These are phyloP conservation scores for Rheum nobile DNA, from an alignment of 148 eudicot species.

Conservation along the genomic window DNA sequence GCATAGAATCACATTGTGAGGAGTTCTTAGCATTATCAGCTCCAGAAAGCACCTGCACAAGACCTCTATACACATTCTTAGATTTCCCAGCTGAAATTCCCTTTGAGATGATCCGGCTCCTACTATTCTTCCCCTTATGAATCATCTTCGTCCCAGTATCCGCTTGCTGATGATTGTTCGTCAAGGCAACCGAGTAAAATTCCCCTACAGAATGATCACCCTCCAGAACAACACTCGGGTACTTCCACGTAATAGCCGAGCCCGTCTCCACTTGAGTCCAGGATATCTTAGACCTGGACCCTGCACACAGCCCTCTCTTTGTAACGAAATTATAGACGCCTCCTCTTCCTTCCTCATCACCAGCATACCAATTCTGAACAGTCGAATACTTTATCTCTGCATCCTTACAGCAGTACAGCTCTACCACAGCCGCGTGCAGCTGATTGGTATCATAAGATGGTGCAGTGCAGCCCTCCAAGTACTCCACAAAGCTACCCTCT, in stretches of 20 bases:
- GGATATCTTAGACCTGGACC: constrained; percentile 73
- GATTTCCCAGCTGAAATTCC: constrained; percentile 92
- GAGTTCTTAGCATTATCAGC: constrained; percentile 81
- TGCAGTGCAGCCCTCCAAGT: constrained; percentile 92
- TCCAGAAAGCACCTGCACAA: constrained; percentile 71
- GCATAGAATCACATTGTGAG: constrained; percentile 98
- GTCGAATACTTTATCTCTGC: constrained; percentile 87
- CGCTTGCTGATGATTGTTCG: constrained; percentile 84
- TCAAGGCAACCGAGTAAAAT: constrained; percentile 91
- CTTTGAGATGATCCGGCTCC: constrained; percentile 83
- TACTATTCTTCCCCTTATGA: constrained; percentile 88
- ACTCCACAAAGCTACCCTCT: constrained; percentile 85
- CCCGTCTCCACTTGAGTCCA: constrained; percentile 99
- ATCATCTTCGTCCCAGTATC: constrained; percentile 97
- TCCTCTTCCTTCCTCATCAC: constrained; percentile 80
- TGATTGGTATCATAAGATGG: constrained; percentile 85
- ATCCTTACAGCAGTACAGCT: constrained; percentile 58
- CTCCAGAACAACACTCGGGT: constrained; percentile 83
- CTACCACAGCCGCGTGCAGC: constrained; percentile 90
- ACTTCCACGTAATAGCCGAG: constrained; percentile 98
- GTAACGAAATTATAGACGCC: constrained; percentile 95
- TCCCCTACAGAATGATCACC: constrained; percentile 92
- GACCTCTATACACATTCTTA: constrained; percentile 80
- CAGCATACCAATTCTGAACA: constrained; percentile 93
- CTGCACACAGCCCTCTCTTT: constrained; percentile 84